Percentiles rank a stretch among this genome's conserved stretches.
These are phyloP conservation scores for Bacidia rubella DNA, from an alignment of 495 filamentous ascomycete species.

Conservation along the genomic window DNA sequence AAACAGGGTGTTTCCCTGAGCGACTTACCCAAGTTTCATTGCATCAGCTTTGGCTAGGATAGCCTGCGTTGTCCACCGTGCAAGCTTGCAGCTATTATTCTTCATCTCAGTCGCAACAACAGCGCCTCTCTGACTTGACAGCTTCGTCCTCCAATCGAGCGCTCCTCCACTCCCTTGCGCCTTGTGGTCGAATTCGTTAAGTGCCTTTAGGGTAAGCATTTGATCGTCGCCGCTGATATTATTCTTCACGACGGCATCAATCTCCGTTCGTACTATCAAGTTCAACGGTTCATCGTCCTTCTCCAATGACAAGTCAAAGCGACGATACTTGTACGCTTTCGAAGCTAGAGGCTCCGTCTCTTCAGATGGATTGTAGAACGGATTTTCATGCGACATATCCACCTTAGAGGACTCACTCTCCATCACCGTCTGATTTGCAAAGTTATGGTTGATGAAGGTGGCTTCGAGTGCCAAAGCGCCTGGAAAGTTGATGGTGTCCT, in stretches of 20 bases:
- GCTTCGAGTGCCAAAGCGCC: slow-evolving; percentile 84
- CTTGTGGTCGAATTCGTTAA: slow-evolving; percentile 98
- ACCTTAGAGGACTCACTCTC: slow-evolving; percentile 67
- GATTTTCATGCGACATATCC: slow-evolving; percentile 76
- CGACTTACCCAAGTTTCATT: slow-evolving; percentile 83
- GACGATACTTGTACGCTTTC: slow-evolving; percentile 95
- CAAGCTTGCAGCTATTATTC: slow-evolving; percentile 98
- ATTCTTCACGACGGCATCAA: slow-evolving; percentile 93
- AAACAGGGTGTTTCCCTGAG: not conserved
- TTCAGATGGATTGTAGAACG: slow-evolving; percentile 89
- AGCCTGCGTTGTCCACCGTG: slow-evolving; percentile 88
- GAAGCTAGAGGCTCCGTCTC: slow-evolving; percentile 86
- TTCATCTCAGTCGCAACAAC: slow-evolving; percentile 99
- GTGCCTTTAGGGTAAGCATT: slow-evolving; percentile 80
- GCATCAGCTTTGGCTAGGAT: slow-evolving; percentile 90
- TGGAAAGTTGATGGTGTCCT: slow-evolving; percentile 88
- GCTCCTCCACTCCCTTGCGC: slow-evolving; percentile 89
- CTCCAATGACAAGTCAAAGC: slow-evolving; percentile 87
- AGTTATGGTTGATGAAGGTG: slow-evolving; percentile 99
- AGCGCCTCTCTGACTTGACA: slow-evolving; percentile 82
- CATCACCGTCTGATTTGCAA: slow-evolving; percentile 80
- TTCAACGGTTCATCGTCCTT: slow-evolving; percentile 82
- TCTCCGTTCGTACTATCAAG: slow-evolving; percentile 86
- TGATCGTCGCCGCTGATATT: slow-evolving; percentile 77
- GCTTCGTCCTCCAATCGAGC: slow-evolving; percentile 89